phyloP scores from a whole-genome alignment of 2,329 filamentous ascomycete species.

The Arthrobotrys iridis region DNA sequence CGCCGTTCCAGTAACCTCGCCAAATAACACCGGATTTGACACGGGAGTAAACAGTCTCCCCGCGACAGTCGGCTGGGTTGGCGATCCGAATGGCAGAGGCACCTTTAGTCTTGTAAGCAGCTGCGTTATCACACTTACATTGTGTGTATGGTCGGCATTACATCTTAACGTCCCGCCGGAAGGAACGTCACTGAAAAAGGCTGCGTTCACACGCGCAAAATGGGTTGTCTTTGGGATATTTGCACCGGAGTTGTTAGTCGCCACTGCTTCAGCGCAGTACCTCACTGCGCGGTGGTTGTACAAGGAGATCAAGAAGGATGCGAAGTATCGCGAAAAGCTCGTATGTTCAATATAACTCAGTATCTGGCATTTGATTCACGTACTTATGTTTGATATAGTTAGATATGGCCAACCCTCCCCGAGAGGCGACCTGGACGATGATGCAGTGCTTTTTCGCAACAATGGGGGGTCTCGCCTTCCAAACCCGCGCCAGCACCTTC shows the following conservation, averaged over 20 bases:
- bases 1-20: slow-evolving; percentile 13
- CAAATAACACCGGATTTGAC: not conserved
- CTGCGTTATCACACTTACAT: slow-evolving; percentile 60
- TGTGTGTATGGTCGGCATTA: slow-evolving; percentile 61
- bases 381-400: slow-evolving; percentile 3
- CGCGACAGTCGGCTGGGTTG: slow-evolving; percentile 49
- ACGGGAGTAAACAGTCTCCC: not conserved
- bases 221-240: slow-evolving; percentile 60
- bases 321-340: slow-evolving; percentile 26
- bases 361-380: not conserved
- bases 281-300: slow-evolving; percentile 36
- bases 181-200: slow-evolving; percentile 26
- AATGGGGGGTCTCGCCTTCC: slow-evolving; percentile 48
- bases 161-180: slow-evolving; percentile 61
- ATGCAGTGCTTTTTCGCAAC: slow-evolving; percentile 50
- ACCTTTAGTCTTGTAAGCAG: slow-evolving; percentile 60
- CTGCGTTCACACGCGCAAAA: slow-evolving; percentile 55
- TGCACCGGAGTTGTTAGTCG: slow-evolving; percentile 60
- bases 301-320: slow-evolving; percentile 38
- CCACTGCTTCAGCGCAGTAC: slow-evolving; percentile 57
- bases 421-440: slow-evolving; percentile 40
- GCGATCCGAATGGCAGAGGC: slow-evolving; percentile 59
- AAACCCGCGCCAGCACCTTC: slow-evolving; percentile 37
- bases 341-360: not conserved
- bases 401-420: slow-evolving; percentile 37